Evolutionary conservation across 352 stramenopile species (phyloP).

Genomic region (Salisapilia sapeloensis): DNA sequence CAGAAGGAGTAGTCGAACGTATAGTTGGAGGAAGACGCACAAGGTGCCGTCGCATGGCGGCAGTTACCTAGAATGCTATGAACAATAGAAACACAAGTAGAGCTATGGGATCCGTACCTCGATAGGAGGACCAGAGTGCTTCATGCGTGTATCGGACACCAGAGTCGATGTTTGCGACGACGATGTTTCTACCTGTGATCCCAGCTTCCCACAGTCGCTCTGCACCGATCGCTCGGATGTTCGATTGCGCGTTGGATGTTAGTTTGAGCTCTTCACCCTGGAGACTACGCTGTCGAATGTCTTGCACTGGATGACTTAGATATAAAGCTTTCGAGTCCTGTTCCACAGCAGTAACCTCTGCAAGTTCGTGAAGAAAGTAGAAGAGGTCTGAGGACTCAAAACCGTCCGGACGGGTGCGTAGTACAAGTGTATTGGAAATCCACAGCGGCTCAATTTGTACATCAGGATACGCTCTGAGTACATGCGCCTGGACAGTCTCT

Average conservation of each 20-base stretch:
- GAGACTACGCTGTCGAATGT: conserved; percentile 2
- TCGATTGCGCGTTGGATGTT: conserved; percentile 9
- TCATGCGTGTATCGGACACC: conserved; percentile 55
- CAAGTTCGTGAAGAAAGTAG: conserved; percentile 8
- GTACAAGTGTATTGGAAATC: conserved; percentile 40
- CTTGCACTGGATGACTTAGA: conserved; percentile 3
- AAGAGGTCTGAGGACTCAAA: background rate
- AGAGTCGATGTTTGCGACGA: conserved; percentile 57
- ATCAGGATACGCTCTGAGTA: background rate
- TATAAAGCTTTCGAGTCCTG: conserved; percentile 8
- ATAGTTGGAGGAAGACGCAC: background rate
- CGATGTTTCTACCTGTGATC: conserved; percentile 16
- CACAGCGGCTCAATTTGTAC: conserved; percentile 15
- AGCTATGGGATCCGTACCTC: conserved; percentile 19
- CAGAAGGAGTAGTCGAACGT: conserved; percentile 58
- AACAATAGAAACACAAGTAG: no score
- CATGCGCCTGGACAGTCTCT: conserved; percentile 6
- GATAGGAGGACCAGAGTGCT: conserved; percentile 20
- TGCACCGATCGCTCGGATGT: conserved; percentile 29
- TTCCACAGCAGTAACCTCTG: conserved; percentile 23
- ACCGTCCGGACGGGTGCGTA: conserved; percentile 3
- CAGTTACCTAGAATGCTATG: no score
- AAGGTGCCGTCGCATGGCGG: no score
- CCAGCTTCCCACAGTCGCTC: conserved; percentile 22
- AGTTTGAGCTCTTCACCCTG: background rate